These are phyloP conservation scores for Aspergillus quadricinctus DNA, from an alignment of 2,329 filamentous ascomycete genomes.

Conservation along the genomic window DNA sequence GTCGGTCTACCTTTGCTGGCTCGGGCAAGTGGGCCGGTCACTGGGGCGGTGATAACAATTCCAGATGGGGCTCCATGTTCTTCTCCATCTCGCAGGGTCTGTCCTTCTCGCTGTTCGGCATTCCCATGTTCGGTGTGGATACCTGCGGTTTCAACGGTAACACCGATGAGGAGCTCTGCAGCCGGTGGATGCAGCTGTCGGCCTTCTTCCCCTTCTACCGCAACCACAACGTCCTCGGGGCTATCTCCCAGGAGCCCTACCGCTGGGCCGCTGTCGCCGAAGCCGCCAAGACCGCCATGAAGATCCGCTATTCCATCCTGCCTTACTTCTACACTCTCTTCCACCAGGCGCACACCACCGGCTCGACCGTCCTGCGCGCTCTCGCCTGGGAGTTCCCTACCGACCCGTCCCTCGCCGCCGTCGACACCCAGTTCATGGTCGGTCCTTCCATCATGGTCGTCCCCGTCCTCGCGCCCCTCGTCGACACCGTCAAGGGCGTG, in stretches of 20 bases:
- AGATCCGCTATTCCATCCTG: constrained; percentile 65
- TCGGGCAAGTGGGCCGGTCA: constrained; percentile 72
- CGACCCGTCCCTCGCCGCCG: constrained; percentile 62
- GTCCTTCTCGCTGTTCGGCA: constrained; percentile 67
- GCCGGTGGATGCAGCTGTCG: constrained; percentile 67
- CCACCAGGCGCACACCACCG: constrained; percentile 60
- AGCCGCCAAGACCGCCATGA: constrained; percentile 63
- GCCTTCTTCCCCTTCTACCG: constrained; percentile 77
- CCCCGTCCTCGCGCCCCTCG: constrained; percentile 60
- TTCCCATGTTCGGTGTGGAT: constrained; percentile 72
- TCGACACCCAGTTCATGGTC: constrained; percentile 69
- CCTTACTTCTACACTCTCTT: constrained; percentile 75
- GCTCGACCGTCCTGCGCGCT: constrained; percentile 68
- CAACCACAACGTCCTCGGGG: constrained; percentile 65
- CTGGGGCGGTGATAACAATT: constrained; percentile 75
- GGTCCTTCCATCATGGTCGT: constrained; percentile 62
- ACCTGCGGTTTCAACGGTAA: constrained; percentile 69
- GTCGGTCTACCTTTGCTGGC: constrained; percentile 74
- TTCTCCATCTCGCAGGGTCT: constrained; percentile 75
- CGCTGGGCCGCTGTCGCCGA: constrained; percentile 62
- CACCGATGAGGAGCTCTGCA: constrained; percentile 64
- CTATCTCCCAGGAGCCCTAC: constrained; percentile 66
- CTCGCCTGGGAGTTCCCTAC: constrained; percentile 70
- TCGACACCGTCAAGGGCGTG: constrained; percentile 60
- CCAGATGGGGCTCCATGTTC: constrained; percentile 68